A percentile compares a stretch with the other conserved stretches of the same genome.
Conservation (phyloP, 257 asterid species). For the Echium plantagineum region DNA sequence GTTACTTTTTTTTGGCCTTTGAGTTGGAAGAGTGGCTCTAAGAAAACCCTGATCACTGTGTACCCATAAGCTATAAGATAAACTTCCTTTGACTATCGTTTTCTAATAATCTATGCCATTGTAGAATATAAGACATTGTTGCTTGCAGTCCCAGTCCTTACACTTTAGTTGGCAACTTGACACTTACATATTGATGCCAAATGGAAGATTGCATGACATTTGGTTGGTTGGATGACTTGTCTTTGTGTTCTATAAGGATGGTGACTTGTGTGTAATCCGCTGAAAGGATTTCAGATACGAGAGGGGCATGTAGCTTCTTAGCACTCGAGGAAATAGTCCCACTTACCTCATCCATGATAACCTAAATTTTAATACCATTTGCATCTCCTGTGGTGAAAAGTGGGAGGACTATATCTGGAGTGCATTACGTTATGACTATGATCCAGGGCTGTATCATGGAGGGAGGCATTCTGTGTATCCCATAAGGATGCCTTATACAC, state of each 20-base stretch:
- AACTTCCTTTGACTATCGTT: constrained; percentile 18
- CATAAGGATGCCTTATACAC: constrained; percentile 1
- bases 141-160: constrained; percentile 19
- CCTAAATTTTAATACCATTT: constrained; percentile 9
- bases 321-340: constrained; percentile 15
- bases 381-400: background rate
- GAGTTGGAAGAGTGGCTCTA: constrained; percentile 26
- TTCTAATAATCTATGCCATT: constrained; percentile 17
- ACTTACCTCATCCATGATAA: constrained; percentile 15
- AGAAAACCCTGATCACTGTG: constrained; percentile 11
- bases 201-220: constrained; percentile 10
- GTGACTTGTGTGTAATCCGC: background rate
- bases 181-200: constrained; percentile 14
- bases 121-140: constrained; percentile 17
- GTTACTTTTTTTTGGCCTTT: constrained; percentile 32
- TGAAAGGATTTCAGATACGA: background rate
- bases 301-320: constrained; percentile 13
- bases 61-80: constrained; percentile 1
- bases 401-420: background rate
- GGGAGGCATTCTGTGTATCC: constrained; percentile 7
- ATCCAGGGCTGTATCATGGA: constrained; percentile 2
- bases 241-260: background rate
- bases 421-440: background rate
- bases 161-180: constrained; percentile 14
- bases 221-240: background rate